Conservation (phyloP, 257 asterid species). For the Solanum chmielewskii region DNA sequence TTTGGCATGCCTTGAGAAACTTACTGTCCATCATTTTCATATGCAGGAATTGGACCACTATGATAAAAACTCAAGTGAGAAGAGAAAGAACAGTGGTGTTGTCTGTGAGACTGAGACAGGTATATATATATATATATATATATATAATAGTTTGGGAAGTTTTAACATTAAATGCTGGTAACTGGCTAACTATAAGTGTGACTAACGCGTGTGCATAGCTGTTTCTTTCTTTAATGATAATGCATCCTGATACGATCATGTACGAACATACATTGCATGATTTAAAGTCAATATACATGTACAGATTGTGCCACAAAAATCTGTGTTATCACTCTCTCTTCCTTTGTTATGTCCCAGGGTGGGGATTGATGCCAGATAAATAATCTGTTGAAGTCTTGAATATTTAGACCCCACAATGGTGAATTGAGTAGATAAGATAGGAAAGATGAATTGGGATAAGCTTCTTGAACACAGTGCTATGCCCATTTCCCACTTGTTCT, state of each 20-base stretch:
- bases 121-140: conserved; percentile 51
- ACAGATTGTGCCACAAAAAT: conserved; percentile 8
- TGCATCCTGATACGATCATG: conserved; percentile 41
- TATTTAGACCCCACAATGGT: conserved; percentile 37
- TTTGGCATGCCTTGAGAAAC: conserved; percentile 32
- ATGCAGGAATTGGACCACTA: not conserved
- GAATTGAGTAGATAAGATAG: conserved; percentile 47
- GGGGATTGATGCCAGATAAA: not conserved
- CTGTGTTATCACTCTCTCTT: not conserved
- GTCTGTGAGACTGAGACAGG: conserved; percentile 19
- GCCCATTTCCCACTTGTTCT: conserved; percentile 51
- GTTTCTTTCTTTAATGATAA: conserved; percentile 5
- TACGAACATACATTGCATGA: conserved; percentile 63
- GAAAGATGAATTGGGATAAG: conserved; percentile 47
- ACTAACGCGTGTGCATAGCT: conserved; percentile 21
- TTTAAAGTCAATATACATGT: conserved; percentile 4
- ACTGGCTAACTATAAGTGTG: conserved; percentile 13
- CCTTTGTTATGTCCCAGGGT: not conserved
- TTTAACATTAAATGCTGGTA: conserved; percentile 10
- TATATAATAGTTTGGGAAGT: conserved; percentile 29
- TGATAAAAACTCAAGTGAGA: not conserved
- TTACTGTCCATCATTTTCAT: conserved; percentile 32
- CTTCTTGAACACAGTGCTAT: conserved; percentile 61
- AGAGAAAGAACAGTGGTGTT: conserved; percentile 14
- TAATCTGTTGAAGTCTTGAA: conserved; percentile 21